These are phyloP conservation scores for Brassica rapa DNA, from an alignment of 345 rosid genomes.

Conservation along the genomic window DNA sequence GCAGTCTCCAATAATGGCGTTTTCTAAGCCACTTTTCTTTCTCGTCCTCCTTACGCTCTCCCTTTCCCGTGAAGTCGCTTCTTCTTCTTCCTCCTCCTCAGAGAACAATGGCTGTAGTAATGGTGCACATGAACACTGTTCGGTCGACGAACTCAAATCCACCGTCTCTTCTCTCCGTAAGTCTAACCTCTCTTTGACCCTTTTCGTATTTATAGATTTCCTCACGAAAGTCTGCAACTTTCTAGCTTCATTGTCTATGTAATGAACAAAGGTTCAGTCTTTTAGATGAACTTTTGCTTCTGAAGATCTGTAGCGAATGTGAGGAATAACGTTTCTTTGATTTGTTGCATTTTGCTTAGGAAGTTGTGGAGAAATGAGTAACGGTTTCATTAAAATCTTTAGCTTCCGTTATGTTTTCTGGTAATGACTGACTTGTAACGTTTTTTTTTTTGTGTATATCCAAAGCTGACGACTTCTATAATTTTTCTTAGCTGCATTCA, in stretches of 20 bases:
- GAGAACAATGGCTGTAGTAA: slow-evolving; percentile 27
- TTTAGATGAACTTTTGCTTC: slow-evolving; percentile 14
- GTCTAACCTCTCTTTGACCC: slow-evolving; percentile 2
- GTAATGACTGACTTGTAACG: slow-evolving; percentile 20
- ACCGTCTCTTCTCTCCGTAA: slow-evolving; percentile 41
- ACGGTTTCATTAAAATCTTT: not conserved
- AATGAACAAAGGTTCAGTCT: not conserved
- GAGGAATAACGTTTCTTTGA: not conserved
- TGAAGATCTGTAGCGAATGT: slow-evolving; percentile 1
- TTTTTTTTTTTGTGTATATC: not conserved
- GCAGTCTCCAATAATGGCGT: slow-evolving; percentile 45
- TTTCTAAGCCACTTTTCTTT: slow-evolving; percentile 32
- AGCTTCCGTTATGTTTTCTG: slow-evolving; percentile 12
- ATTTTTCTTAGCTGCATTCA: not conserved
- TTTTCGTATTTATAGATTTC: slow-evolving; percentile 12
- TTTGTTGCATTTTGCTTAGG: not conserved
- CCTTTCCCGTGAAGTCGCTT: not conserved
- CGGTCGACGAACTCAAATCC: slow-evolving; percentile 43
- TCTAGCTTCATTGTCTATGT: not conserved
- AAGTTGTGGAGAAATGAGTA: slow-evolving; percentile 21
- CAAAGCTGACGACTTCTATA: not conserved
- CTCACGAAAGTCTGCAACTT: not conserved
- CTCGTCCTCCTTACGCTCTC: slow-evolving; percentile 25
- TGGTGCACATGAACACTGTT: not conserved
- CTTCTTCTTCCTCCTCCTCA: slow-evolving; percentile 9